Evolutionary conservation across 495 filamentous ascomycete species (phyloP), one percentile per base, ranked within the genome.

Genomic region (Aspergillus indologenus): DNA sequence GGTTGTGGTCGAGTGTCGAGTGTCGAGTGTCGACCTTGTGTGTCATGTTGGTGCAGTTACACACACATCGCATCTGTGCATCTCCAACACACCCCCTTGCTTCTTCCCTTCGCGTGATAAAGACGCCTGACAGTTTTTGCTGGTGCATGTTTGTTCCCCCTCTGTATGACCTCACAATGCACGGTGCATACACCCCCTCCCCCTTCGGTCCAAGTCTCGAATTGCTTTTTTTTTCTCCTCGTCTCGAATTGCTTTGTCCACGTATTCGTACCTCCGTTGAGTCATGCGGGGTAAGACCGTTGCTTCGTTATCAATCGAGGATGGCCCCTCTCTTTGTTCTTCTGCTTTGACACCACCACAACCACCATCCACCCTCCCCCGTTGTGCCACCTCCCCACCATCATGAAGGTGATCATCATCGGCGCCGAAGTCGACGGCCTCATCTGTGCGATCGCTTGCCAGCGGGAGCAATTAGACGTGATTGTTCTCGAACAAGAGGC

Each of bases 321-420:
- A 40, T 40, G 34, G 12, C 34, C 34, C 12, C 34, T 14, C 34
- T 14, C 34, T 40, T 40, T 40, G 34, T 40, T 40, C 34, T 40
- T 40, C 34, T 40, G 5, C 12, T 11, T 11, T 40, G 34, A 8
- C 34, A 40, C 34, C 34, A 40, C 34, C 34, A 15, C 34, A 40
- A 40, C 34, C 34, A n/a, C n/a, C n/a, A n/a, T n/a, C 34, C 5
- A 8, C 34, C 2, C 12, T 40, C 5, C 12, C 6, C 34, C 2
- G 12, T 40, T 40, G 34, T 40, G 12, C 34, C 34, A 11, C 34
- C 34, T 40, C 34, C 12, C 12, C 5, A 31, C 4, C 21, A 56
- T 18, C n/a, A 56, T 56, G 53, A 56, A 56, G n/a, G 22, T 56
- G 17, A 14, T 56, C 22, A 56, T 56, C 42, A 19, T 56, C 42